These are phyloP conservation scores for Ophiostoma pallidulum DNA, from an alignment of 2,329 filamentous ascomycete genomes.

Conservation along the genomic window DNA sequence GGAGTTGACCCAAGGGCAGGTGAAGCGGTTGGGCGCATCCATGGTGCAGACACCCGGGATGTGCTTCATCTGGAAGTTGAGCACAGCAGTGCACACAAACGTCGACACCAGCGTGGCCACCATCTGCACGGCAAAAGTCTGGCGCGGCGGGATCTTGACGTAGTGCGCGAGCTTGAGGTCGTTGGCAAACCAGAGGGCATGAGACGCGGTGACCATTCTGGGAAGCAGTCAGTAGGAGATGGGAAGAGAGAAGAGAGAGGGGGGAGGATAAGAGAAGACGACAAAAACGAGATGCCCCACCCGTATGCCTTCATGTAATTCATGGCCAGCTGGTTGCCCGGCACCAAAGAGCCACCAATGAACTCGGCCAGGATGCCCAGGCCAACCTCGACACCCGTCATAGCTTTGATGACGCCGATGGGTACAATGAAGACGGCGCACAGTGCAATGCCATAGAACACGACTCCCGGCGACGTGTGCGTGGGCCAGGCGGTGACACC, in stretches of 20 bases:
- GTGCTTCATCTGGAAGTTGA: slow-evolving; percentile 22
- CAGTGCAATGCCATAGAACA: slow-evolving; percentile 41
- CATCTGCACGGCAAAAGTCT: slow-evolving; percentile 29
- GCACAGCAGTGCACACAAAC: slow-evolving; percentile 27
- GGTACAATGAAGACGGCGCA: slow-evolving; percentile 43
- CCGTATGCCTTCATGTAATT: slow-evolving; percentile 39
- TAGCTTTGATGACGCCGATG: slow-evolving; percentile 43
- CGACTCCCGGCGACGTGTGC: slow-evolving; percentile 40
- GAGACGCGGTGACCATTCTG: slow-evolving; percentile 15
- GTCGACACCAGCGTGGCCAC: slow-evolving; percentile 27
- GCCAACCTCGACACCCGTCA: slow-evolving; percentile 42
- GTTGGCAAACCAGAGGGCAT: slow-evolving; percentile 21
- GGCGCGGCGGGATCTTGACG: slow-evolving; percentile 25
- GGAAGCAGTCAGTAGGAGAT: background rate
- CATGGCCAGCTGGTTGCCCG: slow-evolving; percentile 43
- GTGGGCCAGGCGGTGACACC: slow-evolving; percentile 41
- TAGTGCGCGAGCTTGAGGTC: slow-evolving; percentile 24
- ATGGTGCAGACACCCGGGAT: slow-evolving; percentile 37
- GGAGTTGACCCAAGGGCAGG: slow-evolving; percentile 46
- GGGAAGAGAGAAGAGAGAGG: slow-evolving; percentile 9
- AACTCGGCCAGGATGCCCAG: slow-evolving; percentile 45
- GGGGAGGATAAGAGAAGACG: background rate
- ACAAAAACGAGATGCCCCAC: background rate
- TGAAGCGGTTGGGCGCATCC: slow-evolving; percentile 40
- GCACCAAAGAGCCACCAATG: slow-evolving; percentile 40